Conservation (phyloP, 345 rosid species). For the Ceriops tagal region DNA sequence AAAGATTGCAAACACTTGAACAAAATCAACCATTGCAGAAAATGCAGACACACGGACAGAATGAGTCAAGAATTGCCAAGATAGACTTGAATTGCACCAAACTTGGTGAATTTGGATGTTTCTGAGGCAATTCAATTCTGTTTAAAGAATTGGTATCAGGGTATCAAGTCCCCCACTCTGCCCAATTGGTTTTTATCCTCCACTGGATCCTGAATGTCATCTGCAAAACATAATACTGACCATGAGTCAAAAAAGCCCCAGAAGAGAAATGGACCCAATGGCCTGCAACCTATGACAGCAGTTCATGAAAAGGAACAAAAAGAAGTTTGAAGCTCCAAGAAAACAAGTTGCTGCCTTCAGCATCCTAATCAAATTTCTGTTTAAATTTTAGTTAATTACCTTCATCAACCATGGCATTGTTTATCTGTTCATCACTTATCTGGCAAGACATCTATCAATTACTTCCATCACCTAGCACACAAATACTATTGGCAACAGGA, state of each 20-base stretch:
- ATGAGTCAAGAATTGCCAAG: too few relatives aligned
- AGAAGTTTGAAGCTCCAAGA: background rate
- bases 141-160: slow-evolving; percentile 23
- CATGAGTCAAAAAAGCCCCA: background rate
- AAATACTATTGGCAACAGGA: background rate
- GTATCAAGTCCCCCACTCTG: slow-evolving; percentile 80
- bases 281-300: background rate
- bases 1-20: too few relatives aligned
- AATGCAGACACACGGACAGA: too few relatives aligned
- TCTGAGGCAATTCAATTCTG: too few relatives aligned
- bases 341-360: background rate
- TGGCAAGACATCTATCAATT: slow-evolving; percentile 31
- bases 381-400: slow-evolving; percentile 35
- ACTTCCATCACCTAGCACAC: slow-evolving; percentile 9
- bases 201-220: slow-evolving; percentile 72
- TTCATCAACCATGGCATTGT: slow-evolving; percentile 53
- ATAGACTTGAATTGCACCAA: too few relatives aligned
- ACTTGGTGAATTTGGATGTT: too few relatives aligned
- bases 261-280: background rate
- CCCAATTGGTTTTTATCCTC: slow-evolving; percentile 75
- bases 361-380: background rate
- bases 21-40: too few relatives aligned
- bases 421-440: slow-evolving; percentile 53
- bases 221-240: slow-evolving; percentile 32
- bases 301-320: slow-evolving; percentile 6